Percentiles rank a stretch among this genome's conserved stretches.
phyloP scores from a whole-genome alignment of 2,329 filamentous ascomycete genomes.

The Fonsecaea pedrosoi region DNA sequence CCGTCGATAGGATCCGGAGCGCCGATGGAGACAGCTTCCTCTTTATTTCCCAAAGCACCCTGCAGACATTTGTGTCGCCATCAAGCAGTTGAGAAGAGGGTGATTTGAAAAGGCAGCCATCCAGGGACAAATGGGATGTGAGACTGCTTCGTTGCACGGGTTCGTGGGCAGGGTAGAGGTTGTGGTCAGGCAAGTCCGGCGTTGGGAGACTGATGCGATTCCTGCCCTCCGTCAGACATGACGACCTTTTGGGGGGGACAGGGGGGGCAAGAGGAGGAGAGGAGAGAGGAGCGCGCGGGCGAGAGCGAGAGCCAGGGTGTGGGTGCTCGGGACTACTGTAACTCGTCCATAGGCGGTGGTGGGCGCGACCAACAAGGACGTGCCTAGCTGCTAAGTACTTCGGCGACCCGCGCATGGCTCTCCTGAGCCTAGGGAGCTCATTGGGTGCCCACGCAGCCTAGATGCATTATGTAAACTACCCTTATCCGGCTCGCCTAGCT shows the following conservation, averaged over 20 bases:
- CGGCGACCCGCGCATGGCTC: not conserved
- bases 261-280: not conserved
- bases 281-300: not conserved
- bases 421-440: not conserved
- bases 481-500: not conserved
- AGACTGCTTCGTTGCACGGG: not conserved
- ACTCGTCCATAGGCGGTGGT: not conserved
- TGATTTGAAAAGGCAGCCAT: not conserved
- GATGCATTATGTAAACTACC: conserved; percentile 3
- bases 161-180: conserved; percentile 3
- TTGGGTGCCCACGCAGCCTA: not conserved
- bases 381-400: not conserved
- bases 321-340: not conserved
- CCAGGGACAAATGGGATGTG: not conserved
- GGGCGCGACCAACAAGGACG: not conserved
- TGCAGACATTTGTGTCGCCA: conserved; percentile 20
- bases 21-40: conserved; percentile 20
- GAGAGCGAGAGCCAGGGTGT: not conserved
- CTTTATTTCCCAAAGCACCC: conserved; percentile 1
- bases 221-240: conserved; percentile 8
- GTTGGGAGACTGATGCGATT: conserved; percentile 5
- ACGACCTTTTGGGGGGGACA: not conserved
- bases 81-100: conserved; percentile 6
- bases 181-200: conserved; percentile 1
- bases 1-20: conserved; percentile 28